Evolutionary conservation across 2,329 filamentous ascomycete species (phyloP), one percentile per base, ranked within the genome.

Genomic region (Nemania diffusa): DNA sequence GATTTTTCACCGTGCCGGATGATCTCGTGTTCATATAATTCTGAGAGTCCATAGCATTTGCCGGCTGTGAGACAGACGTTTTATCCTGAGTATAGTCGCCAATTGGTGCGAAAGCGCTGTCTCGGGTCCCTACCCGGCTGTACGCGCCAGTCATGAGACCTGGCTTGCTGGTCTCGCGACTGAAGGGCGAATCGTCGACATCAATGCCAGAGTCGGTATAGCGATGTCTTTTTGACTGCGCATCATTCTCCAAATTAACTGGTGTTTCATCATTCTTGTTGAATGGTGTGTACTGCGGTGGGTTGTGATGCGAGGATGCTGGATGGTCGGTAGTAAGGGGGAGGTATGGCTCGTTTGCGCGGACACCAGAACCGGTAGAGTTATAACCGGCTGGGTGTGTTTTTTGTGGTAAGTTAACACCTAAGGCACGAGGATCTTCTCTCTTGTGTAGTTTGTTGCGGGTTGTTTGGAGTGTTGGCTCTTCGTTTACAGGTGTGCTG

Each of bases 91-190:
- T 65, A 13, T 59, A 65, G n/a, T 69, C 22, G 15, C 53, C 40
- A 15, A 48, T 32, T 20, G 51, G 44, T 7, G 48, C 27, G n/a
- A 40, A 29, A 17, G 26, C 34, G 22, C 46, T 48, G 32, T 55
- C 64, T 17, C 52, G 48, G 17, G 48, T 60, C 5, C 60, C 61
- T 26, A 70, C 17, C 8, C 71, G 71, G 40, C 71, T 73, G 13
- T 68, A 67, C 13, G 72, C 71, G 2, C 71, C 72, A n/a, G 73
- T 72, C 69, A 75, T 72, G 20, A 74, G 44, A 9, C 72, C 72
- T 13, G 73, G 73, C 22, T 72, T 67, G 8, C 44, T 57, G 5
- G 51, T 46, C 9, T 27, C 44, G 29, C 24, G 51, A 13, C 29
- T 40, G 6, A 8, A 15, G 40, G 48, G 20, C 22, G 48, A 46